phyloP scores from a whole-genome alignment of 225 moss, liverwort and hornwort species.

The Neckera pumila region DNA sequence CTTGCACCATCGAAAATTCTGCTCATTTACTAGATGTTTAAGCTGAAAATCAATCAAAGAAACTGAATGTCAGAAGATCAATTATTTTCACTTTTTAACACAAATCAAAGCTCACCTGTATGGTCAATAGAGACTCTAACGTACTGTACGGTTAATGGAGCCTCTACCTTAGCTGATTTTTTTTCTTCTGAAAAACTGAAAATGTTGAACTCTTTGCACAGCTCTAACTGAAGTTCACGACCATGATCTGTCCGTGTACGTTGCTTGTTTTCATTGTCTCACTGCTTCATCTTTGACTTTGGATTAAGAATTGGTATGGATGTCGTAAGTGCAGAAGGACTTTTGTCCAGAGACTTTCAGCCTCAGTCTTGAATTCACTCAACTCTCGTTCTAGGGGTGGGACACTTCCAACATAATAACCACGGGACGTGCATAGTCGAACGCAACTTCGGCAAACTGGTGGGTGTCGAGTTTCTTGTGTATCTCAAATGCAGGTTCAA shows the following conservation, averaged over 20 bases:
- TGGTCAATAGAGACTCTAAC: background rate
- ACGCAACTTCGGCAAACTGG: background rate
- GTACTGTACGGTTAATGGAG: background rate
- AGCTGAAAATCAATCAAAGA: background rate
- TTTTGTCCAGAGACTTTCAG: rapidly evolving
- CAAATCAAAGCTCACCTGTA: background rate
- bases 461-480: background rate
- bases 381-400: background rate
- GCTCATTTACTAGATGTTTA: background rate
- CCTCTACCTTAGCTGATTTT: background rate
- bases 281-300: background rate
- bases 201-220: background rate
- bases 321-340: background rate
- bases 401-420: background rate
- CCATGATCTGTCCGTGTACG: background rate
- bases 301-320: background rate
- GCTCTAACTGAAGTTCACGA: background rate
- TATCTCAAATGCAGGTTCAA: background rate
- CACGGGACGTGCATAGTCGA: background rate
- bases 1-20: background rate
- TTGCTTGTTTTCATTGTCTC: background rate
- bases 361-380: rapidly evolving
- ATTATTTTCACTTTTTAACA: background rate
- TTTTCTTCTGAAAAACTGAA: too few species aligned
- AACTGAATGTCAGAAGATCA: background rate